These are phyloP conservation scores for Chlamydomonas reinhardtii DNA, from an alignment of 163 green algal species.

Conservation along the genomic window DNA sequence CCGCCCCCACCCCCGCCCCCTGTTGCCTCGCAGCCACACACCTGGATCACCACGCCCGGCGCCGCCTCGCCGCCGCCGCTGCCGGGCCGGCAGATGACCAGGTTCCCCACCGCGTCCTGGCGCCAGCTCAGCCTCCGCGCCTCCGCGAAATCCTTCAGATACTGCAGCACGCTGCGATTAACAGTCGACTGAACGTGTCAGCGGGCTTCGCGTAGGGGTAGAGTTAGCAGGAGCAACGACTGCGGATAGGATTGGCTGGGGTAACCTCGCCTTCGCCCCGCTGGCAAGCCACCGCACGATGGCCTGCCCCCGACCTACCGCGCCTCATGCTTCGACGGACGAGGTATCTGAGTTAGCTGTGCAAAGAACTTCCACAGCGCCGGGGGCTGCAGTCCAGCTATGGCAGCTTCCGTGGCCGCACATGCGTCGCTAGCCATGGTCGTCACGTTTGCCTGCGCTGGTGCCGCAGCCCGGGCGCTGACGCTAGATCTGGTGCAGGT, in stretches of 20 bases:
- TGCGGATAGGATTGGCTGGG: too few relatives aligned
- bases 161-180: constrained; percentile 34
- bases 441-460: too few relatives aligned
- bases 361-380: constrained; percentile 33
- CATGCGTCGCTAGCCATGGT: not conserved
- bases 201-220: too few relatives aligned
- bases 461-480: too few relatives aligned
- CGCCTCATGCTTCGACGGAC: constrained; percentile 36
- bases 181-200: too few relatives aligned
- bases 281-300: too few relatives aligned
- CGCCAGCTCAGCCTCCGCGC: constrained; percentile 40
- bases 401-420: not conserved
- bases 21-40: not conserved
- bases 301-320: not conserved
- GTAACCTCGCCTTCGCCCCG: too few relatives aligned
- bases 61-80: constrained; percentile 71
- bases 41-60: constrained; percentile 78
- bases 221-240: too few relatives aligned
- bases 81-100: constrained; percentile 76
- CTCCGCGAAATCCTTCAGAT: constrained; percentile 47
- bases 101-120: constrained; percentile 80
- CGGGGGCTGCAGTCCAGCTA: constrained; percentile 6
- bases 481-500: too few relatives aligned
- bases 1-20: too few relatives aligned
- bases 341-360: constrained; percentile 39